These are phyloP conservation scores for Leccinellum luteum DNA, from an alignment of 768 basidiomycete genomes.

Conservation along the genomic window DNA sequence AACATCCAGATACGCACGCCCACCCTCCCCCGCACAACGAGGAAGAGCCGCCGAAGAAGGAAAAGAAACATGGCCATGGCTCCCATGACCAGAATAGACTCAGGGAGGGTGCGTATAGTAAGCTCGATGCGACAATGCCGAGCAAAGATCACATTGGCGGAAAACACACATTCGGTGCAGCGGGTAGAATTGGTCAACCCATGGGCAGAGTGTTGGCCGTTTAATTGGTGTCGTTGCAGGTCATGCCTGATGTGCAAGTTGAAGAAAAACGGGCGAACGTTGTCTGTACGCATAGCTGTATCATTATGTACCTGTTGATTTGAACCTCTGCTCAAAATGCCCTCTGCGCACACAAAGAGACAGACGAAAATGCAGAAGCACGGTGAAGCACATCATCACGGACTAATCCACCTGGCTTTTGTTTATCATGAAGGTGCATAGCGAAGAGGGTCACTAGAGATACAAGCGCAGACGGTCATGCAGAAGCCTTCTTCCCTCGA, in stretches of 20 bases:
- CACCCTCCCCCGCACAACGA: conserved; percentile 39
- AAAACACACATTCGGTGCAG: conserved; percentile 40
- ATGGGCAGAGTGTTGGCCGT: conserved; percentile 41
- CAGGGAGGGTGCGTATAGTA: conserved; percentile 43
- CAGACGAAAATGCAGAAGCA: background rate
- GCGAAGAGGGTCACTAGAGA: conserved; percentile 18
- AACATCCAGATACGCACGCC: background rate
- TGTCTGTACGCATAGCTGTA: conserved; percentile 12
- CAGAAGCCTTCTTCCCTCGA: conserved; percentile 61
- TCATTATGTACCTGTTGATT: conserved; percentile 12
- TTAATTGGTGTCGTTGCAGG: conserved; percentile 19
- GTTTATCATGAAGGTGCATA: conserved; percentile 24
- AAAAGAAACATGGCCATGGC: conserved; percentile 42
- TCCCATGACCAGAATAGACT: conserved; percentile 44
- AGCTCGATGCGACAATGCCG: conserved; percentile 47
- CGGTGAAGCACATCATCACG: too few species aligned
- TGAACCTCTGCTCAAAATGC: conserved; percentile 2
- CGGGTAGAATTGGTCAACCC: conserved; percentile 57
- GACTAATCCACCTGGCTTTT: too few species aligned
- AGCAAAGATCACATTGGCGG: conserved; percentile 39
- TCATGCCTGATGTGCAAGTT: background rate
- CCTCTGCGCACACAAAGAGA: background rate
- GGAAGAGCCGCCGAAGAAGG: conserved; percentile 47
- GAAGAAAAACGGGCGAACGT: background rate
- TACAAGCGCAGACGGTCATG: conserved; percentile 26